Conservation (phyloP, 2,329 filamentous ascomycete genomes). For the Neopestalotiopsis rosae region DNA sequence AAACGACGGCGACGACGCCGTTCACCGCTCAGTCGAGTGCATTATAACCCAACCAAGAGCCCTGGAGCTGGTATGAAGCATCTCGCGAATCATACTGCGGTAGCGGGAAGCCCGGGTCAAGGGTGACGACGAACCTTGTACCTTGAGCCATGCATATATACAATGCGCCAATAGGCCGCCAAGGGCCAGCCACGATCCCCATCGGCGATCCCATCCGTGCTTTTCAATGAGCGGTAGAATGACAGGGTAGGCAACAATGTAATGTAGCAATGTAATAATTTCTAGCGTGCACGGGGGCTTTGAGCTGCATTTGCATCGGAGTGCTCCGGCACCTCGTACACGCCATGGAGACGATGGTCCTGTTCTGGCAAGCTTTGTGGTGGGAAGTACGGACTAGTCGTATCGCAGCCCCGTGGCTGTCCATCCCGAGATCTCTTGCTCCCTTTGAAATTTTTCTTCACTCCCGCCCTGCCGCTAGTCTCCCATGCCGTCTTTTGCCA, state of each 20-base stretch:
- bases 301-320: background rate
- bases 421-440: background rate
- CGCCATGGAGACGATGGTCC: background rate
- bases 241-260: background rate
- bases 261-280: background rate
- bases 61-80: background rate
- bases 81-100: background rate
- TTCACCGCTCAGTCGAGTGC: background rate
- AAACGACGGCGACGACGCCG: background rate
- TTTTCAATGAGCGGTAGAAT: background rate
- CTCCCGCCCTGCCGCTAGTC: background rate
- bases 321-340: background rate
- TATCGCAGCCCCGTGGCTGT: background rate
- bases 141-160: background rate
- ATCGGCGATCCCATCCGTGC: constrained; percentile 1
- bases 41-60: background rate
- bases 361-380: background rate
- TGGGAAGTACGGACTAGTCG: background rate
- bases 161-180: constrained; percentile 4
- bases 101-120: background rate
- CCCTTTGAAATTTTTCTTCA: background rate
- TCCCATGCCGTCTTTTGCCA: background rate
- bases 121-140: background rate
- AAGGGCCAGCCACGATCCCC: constrained; percentile 13
- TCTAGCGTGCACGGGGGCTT: background rate